A percentile compares a stretch with the other conserved stretches of the same genome.
Conservation (phyloP, 345 rosid species). For the Bruguiera parviflora region DNA sequence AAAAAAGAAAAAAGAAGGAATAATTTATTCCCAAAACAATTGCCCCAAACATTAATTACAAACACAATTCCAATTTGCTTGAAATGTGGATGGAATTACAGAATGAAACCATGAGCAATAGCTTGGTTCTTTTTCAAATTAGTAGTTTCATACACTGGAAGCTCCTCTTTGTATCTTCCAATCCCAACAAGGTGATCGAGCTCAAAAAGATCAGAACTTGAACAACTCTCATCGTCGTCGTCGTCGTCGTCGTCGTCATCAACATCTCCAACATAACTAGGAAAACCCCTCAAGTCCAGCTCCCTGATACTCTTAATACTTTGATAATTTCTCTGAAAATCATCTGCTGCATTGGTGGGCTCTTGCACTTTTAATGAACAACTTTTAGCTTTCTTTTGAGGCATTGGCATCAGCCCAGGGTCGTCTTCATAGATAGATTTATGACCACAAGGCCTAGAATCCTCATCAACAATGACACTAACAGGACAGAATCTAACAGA, state of each 20-base stretch:
- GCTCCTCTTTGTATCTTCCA: constrained; percentile 62
- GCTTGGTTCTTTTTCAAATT: constrained; percentile 60
- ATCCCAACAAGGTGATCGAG: constrained; percentile 57
- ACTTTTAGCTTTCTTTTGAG: constrained; percentile 9
- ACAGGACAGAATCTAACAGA: constrained; percentile 65
- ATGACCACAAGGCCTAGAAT: constrained; percentile 57
- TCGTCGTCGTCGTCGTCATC: constrained; percentile 46
- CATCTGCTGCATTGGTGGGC: constrained; percentile 16
- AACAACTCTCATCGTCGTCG: constrained; percentile 51
- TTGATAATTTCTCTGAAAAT: constrained; percentile 21
- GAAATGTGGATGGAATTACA: constrained; percentile 28
- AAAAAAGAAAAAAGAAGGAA: not conserved
- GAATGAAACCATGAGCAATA: constrained; percentile 56
- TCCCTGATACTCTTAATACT: constrained; percentile 31
- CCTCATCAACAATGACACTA: constrained; percentile 60
- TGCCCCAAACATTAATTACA: constrained; percentile 25
- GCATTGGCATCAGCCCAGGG: constrained; percentile 33
- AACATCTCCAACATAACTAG: constrained; percentile 3
- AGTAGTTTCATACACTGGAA: constrained; percentile 89
- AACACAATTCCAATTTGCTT: not conserved
- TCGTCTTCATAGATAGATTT: constrained; percentile 41
- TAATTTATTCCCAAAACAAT: not conserved
- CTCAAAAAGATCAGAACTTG: constrained; percentile 88
- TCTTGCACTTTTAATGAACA: constrained; percentile 21
- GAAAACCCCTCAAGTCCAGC: constrained; percentile 27